These are phyloP conservation scores for Melastoma malabathricum DNA, from an alignment of 345 rosid species.

Conservation along the genomic window DNA sequence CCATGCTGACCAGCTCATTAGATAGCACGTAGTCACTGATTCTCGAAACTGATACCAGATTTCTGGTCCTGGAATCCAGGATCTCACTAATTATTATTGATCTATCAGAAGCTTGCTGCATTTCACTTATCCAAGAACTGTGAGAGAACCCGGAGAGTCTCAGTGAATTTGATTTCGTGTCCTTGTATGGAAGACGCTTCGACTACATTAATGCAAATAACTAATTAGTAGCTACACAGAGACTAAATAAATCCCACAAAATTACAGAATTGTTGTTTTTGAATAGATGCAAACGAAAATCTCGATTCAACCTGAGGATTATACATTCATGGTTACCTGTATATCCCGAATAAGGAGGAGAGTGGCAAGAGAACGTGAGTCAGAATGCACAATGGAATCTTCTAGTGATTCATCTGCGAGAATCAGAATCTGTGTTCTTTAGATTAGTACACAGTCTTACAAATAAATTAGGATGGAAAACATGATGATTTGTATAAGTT, in stretches of 20 bases:
- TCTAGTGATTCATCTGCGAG: constrained; percentile 95
- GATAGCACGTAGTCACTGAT: constrained; percentile 90
- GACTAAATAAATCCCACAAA: not conserved
- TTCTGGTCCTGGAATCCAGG: constrained; percentile 89
- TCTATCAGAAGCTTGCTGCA: constrained; percentile 86
- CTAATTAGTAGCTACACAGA: constrained; percentile 6
- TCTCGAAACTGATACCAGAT: constrained; percentile 80
- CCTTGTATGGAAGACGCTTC: constrained; percentile 66
- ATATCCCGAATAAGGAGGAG: constrained; percentile 94
- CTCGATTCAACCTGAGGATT: not conserved
- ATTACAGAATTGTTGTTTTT: not conserved
- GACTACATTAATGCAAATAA: constrained; percentile 34
- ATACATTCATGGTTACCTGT: constrained; percentile 35
- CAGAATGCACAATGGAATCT: constrained; percentile 88
- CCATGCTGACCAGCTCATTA: constrained; percentile 89
- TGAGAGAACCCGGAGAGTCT: constrained; percentile 54
- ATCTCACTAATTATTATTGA: constrained; percentile 84
- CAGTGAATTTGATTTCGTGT: constrained; percentile 29
- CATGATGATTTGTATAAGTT: too few species aligned
- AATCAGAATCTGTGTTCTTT: constrained; percentile 66
- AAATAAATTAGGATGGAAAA: not conserved
- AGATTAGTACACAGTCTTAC: constrained; percentile 34
- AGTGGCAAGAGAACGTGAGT: constrained; percentile 87
- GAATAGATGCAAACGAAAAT: not conserved
- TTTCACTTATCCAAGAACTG: constrained; percentile 81